phyloP scores from a whole-genome alignment of 2,329 filamentous ascomycete species.

The Aureobasidium sp. region DNA sequence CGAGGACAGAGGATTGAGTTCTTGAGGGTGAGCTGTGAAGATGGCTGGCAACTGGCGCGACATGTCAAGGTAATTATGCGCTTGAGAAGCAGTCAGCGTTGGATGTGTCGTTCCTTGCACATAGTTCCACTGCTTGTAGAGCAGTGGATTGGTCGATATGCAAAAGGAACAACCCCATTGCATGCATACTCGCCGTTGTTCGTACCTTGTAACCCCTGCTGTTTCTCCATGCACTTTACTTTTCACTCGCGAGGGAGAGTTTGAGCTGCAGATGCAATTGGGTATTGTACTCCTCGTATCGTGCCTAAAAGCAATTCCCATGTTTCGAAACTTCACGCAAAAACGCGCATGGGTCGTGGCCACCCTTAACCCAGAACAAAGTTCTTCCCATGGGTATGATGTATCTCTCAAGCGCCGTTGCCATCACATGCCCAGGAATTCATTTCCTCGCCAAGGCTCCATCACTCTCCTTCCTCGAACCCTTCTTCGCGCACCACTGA shows the following conservation, averaged over 20 bases:
- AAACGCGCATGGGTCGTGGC: neutral
- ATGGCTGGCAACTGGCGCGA: neutral
- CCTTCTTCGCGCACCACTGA: neutral
- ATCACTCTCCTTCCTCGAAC: neutral
- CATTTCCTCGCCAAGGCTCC: neutral
- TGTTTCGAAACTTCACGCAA: neutral
- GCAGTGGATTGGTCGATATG: neutral
- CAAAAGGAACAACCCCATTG: neutral
- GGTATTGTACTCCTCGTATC: neutral
- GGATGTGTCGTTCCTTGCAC: slow-evolving; percentile 5
- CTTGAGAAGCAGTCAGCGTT: slow-evolving; percentile 4
- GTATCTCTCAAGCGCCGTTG: neutral
- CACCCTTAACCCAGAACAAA: neutral
- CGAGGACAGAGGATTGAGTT: neutral
- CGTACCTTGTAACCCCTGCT: neutral
- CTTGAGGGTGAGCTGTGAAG: neutral
- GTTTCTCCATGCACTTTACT: neutral
- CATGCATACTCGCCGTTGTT: neutral
- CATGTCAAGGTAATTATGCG: neutral
- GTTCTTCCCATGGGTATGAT: slow-evolving; percentile 1
- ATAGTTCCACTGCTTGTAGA: neutral
- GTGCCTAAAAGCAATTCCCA: neutral
- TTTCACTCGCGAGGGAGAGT: neutral
- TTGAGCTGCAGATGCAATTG: neutral
- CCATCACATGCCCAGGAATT: neutral